A percentile compares a stretch with the other conserved stretches of the same genome.
Evolutionary conservation across 345 rosid genomes (phyloP).

Genomic region (Trapa bicornis): DNA sequence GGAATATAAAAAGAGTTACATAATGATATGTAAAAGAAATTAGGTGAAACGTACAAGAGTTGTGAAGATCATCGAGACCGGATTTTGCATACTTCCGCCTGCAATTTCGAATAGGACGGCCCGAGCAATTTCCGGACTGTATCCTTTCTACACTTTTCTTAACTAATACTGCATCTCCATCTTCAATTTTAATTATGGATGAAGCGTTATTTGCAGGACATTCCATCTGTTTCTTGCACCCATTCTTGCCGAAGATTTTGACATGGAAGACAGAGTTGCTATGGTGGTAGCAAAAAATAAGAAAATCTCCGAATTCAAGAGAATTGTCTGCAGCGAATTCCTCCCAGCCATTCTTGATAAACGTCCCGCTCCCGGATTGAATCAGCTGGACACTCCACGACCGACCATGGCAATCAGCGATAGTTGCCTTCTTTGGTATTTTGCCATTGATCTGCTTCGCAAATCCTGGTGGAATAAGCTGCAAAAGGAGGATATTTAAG

Average conservation of each 20-base stretch:
- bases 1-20: background rate
- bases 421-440: slow-evolving; percentile 5
- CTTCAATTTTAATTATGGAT: background rate
- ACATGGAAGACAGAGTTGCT: background rate
- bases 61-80: background rate
- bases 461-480: slow-evolving; percentile 9
- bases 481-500: background rate
- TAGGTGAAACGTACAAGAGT: background rate
- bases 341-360: slow-evolving; percentile 9
- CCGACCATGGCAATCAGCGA: slow-evolving; percentile 3
- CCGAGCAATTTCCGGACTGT: background rate
- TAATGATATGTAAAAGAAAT: background rate
- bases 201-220: background rate
- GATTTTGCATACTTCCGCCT: slow-evolving; percentile 8
- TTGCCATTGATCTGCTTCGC: slow-evolving; percentile 3
- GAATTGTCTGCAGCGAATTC: slow-evolving; percentile 5
- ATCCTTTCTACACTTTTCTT: slow-evolving; percentile 6
- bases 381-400: slow-evolving; percentile 5
- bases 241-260: slow-evolving; percentile 9
- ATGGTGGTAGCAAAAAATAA: slow-evolving; percentile 3
- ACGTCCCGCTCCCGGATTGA: background rate
- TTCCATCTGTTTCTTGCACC: slow-evolving; percentile 9
- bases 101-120: slow-evolving; percentile 3
- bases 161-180: background rate
- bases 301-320: slow-evolving; percentile 9